Conservation (phyloP, 345 rosid genomes). For the Brassica napus region Da-Ae NC_063447.1:30653501-30654000, state of each 20-base stretch:
- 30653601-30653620: constrained; percentile 77
- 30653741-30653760: constrained; percentile 61
- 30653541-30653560: constrained; percentile 73
- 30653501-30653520: constrained; percentile 87
- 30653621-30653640: constrained; percentile 85
- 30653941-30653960: no score
- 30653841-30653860: no score
- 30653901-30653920: no score
- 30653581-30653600: constrained; percentile 75
- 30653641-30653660: constrained; percentile 91
- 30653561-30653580: constrained; percentile 85
- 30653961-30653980: no score
- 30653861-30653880: no score
- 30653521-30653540: constrained; percentile 79
- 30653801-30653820: not conserved
- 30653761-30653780: constrained; percentile 54
- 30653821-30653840: no score
- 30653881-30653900: no score
- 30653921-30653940: no score
- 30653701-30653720: constrained; percentile 89
- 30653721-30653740: constrained; percentile 87
- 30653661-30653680: constrained; percentile 72
- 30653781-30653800: constrained; percentile 66
- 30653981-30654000: no score
- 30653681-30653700: constrained; percentile 85